Evolutionary conservation across 148 eudicot genomes (phyloP), one percentile per base, ranked within the genome.

Genomic region (Limonium bicolor): DNA sequence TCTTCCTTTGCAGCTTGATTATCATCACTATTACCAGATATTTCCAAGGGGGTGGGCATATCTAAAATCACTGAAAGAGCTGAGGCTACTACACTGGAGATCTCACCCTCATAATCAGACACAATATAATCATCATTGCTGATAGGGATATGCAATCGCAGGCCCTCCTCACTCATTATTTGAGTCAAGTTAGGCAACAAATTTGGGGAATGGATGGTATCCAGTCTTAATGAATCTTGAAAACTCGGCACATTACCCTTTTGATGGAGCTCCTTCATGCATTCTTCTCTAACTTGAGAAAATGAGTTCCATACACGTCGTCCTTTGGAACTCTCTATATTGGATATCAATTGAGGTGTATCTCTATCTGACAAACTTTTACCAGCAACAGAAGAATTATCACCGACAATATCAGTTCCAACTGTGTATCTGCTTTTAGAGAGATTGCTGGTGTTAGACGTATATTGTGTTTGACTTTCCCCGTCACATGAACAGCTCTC

Each of bases 51-150:
- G 53, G 44, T 34, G 18, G 66, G 26, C 10, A 18, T 20, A 56
- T 71, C 78, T 46, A 71, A 63, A 55, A 77, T 37, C 32, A 69
- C 51, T 22, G 87, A 80, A 37, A 90, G 48, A 36, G 85, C 95
- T 64, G 95, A 90, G 26, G 97, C 86, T 36, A 84, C 63, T 32
- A 70, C 70, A 64, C 93, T 90, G 11, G 97, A 90, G 36, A 74
- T 63, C 69, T 90, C 97, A 58, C 77, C 78, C 43, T 80, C 97
- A 54, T 70, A 72, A 43, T 80, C 95, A 1, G 87, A 80, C 36
- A 84, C 75, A 60, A 80, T 55, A 52, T 64, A 71, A 46, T 75
- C 69, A 49, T 61, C 67, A 17, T 37, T 27, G 48, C 65, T 70
- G 20, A 90, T 65, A 59, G 87, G 92, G 51, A 83, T 68, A 48